Percentiles rank a stretch among this genome's conserved stretches.
Conservation (phyloP, 345 rosid genomes). For the Psidium guajava region DNA sequence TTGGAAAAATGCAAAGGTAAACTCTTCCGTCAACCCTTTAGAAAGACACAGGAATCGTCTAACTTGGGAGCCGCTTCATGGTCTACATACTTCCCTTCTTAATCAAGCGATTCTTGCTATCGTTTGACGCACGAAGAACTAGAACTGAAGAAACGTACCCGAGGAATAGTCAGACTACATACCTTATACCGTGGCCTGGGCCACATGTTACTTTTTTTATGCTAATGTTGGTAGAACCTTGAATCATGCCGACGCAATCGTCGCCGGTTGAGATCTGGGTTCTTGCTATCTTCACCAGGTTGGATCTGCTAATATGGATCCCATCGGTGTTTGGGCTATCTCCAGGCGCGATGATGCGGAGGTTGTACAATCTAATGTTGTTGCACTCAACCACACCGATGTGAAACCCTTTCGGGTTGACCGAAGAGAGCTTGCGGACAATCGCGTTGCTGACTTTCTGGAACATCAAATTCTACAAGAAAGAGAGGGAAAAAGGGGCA, state of each 20-base stretch:
- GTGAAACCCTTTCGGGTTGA: slow-evolving; percentile 67
- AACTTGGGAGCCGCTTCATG: not conserved
- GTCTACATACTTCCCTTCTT: not conserved
- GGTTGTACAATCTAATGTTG: slow-evolving; percentile 13
- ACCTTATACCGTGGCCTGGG: slow-evolving; percentile 83
- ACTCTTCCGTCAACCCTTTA: not conserved
- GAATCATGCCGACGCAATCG: slow-evolving; percentile 59
- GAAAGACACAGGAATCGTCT: not conserved
- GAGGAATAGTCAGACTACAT: not conserved
- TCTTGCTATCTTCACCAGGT: slow-evolving; percentile 23
- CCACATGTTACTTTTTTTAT: slow-evolving; percentile 47
- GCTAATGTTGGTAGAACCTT: slow-evolving; percentile 35
- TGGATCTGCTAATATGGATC: slow-evolving; percentile 56
- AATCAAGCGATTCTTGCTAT: not conserved
- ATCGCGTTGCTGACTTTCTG: slow-evolving; percentile 14
- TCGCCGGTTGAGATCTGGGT: slow-evolving; percentile 48
- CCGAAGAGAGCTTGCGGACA: slow-evolving; percentile 26
- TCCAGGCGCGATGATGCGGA: slow-evolving; percentile 27
- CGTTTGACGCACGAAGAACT: not conserved
- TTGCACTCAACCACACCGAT: slow-evolving; percentile 18
- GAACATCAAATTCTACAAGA: slow-evolving; percentile 31
- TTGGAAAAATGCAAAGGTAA: not conserved
- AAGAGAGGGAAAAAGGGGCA: not conserved
- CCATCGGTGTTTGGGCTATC: slow-evolving; percentile 67
- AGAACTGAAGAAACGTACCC: not conserved